Conservation (phyloP, 139 green algal species). For the Micromonas commoda region DNA sequence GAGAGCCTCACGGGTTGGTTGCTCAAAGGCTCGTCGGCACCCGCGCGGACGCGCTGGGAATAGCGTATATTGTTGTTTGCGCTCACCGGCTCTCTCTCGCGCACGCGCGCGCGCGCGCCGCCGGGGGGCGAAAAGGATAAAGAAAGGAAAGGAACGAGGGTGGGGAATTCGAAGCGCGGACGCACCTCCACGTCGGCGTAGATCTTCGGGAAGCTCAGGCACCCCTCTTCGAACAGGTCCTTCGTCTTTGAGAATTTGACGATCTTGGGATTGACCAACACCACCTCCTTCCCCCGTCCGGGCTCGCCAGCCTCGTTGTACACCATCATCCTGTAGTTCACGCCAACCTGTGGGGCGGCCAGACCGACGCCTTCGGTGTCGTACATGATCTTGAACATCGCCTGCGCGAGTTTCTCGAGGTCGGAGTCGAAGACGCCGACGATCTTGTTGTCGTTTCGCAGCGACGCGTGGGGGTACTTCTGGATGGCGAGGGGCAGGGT, state of each 20-base stretch:
- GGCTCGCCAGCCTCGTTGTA: constrained; percentile 78
- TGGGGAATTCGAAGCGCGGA: too few species aligned
- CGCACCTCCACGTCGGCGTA: constrained; percentile 54
- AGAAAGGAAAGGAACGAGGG: not conserved
- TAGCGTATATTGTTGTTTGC: constrained; percentile 28
- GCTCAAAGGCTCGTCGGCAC: not conserved
- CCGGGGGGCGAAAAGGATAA: not conserved
- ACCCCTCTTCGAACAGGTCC: constrained; percentile 43
- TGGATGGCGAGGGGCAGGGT: not conserved
- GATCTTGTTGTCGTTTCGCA: constrained; percentile 8
- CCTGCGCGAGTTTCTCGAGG: not conserved
- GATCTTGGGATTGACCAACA: constrained; percentile 91
- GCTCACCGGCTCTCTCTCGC: constrained; percentile 13
- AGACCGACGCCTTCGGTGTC: constrained; percentile 92
- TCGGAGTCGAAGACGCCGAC: constrained; percentile 14
- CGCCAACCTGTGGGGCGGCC: constrained; percentile 86
- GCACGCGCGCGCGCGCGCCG: not conserved
- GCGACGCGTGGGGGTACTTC: constrained; percentile 11
- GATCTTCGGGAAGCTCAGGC: constrained; percentile 29
- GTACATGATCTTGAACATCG: constrained; percentile 32
- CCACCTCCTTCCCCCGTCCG: constrained; percentile 58
- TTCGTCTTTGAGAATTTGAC: constrained; percentile 49
- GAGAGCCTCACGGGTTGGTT: not conserved
- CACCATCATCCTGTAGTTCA: constrained; percentile 96
- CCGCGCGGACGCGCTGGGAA: too few species aligned